Base-by-base conservation (phyloP, 768 basidiomycete species). In the Daedaleopsis sinensis region DNA sequence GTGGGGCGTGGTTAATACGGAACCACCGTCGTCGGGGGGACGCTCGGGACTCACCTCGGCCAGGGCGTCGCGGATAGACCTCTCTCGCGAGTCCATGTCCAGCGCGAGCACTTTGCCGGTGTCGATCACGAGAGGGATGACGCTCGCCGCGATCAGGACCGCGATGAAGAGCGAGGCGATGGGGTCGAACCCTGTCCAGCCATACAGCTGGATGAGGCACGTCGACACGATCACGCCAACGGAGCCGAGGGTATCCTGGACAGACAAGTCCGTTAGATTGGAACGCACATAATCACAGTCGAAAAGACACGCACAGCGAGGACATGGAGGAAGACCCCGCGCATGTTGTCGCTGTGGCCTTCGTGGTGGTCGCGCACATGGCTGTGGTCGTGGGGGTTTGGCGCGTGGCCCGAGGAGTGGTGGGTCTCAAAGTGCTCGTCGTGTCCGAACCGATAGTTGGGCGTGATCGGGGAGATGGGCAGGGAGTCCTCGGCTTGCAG, bases 131-230 rank as follows among this genome's bases (percentile, higher is more conserved):
- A 99, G 86, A 12, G 97, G 97, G 23, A 96, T 81, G 19, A 99
- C 97, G 71, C 94, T 96, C 6, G 93, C 96, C 21, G 94, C 93
- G 67, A 99, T 99, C 65, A 99, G 78, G 10, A 93, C 76, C 6
- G 97, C 97, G 65, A 99, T 99, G 74, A 99, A 96, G 32, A 99
- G 78, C 10, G 94, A 96, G 0, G 97, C 97, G 61, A 99, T 94
- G 1, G 97, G 97, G 75, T 99, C 97, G 72, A 98, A 99, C 19
- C 95, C 95, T 13, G 96, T 98, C 95, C 96, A 98, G 23, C 97
- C 96, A 67, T 97, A 98, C 63, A 88, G 88, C 71, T 96, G 89
- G 63, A 99, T 98, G 57, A 98, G 83, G 18, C 98, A 78, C 2
- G 97, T 99, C 24, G 97, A 98, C 55, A 98, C 84, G 71, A 99